phyloP scores from a whole-genome alignment of 2,329 filamentous ascomycete genomes.

The Paecilomyces sp. region DNA sequence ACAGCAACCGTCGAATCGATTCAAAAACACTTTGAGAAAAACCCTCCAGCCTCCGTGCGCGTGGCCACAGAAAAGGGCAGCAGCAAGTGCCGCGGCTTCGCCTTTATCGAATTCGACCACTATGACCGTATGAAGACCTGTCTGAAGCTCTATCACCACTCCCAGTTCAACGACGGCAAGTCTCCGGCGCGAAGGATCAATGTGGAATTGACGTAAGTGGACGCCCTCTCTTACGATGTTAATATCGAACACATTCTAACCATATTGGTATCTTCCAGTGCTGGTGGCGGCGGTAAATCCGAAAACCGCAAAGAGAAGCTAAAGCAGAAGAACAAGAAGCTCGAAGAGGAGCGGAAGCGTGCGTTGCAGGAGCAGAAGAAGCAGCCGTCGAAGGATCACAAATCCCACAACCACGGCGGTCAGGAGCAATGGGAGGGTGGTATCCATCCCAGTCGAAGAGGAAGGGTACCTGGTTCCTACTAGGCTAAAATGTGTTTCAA shows the following conservation, averaged over 20 bases:
- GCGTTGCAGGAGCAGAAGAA: slow-evolving; percentile 43
- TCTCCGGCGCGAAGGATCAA: slow-evolving; percentile 68
- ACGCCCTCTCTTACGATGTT: slow-evolving; percentile 1
- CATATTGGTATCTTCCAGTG: slow-evolving; percentile 40
- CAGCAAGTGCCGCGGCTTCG: slow-evolving; percentile 64
- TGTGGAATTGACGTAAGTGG: slow-evolving; percentile 74
- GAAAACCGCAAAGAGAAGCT: slow-evolving; percentile 68
- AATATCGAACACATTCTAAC: slow-evolving; percentile 8
- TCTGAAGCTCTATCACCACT: slow-evolving; percentile 84
- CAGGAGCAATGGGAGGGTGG: slow-evolving; percentile 25
- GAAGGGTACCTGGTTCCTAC: slow-evolving; percentile 18
- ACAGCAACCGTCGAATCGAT: slow-evolving; percentile 66
- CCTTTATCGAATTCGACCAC: slow-evolving; percentile 81
- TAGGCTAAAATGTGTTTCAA: not conserved
- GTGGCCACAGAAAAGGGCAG: slow-evolving; percentile 62
- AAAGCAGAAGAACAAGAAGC: slow-evolving; percentile 74
- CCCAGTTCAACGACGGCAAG: slow-evolving; percentile 57
- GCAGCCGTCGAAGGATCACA: slow-evolving; percentile 36
- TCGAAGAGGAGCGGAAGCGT: slow-evolving; percentile 61
- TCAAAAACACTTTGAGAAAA: slow-evolving; percentile 67
- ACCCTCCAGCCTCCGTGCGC: slow-evolving; percentile 64
- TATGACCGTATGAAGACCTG: slow-evolving; percentile 91
- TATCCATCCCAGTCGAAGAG: slow-evolving; percentile 39
- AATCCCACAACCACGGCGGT: slow-evolving; percentile 27
- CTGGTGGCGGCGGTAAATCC: slow-evolving; percentile 75